Evolutionary conservation across 441 rosid genomes (phyloP).

Genomic region (Kokia cookei): DNA sequence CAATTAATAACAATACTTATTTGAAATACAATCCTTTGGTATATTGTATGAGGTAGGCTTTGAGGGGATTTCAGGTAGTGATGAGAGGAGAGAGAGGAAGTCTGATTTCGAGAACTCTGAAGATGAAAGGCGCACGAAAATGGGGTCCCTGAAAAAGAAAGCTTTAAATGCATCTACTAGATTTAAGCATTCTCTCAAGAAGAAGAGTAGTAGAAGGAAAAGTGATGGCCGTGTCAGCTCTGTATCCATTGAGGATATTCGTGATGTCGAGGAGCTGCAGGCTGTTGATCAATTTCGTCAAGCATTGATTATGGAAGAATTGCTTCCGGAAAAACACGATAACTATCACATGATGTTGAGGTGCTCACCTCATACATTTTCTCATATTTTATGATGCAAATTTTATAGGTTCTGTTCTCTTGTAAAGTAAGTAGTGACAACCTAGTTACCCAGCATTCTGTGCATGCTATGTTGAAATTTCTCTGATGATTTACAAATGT

Average conservation of each 20-base stretch:
- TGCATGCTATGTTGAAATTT: neutral
- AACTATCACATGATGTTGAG: conserved; percentile 97
- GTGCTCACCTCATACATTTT: conserved; percentile 21
- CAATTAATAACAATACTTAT: neutral
- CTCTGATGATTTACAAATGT: neutral
- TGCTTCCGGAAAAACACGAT: conserved; percentile 69
- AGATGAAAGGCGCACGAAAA: conserved; percentile 95
- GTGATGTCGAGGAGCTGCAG: conserved; percentile 77
- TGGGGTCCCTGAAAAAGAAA: conserved; percentile 88
- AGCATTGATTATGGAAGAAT: conserved; percentile 67
- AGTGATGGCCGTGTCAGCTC: conserved; percentile 91
- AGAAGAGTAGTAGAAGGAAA: conserved; percentile 74
- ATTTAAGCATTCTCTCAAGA: conserved; percentile 86
- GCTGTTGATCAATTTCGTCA: conserved; percentile 91
- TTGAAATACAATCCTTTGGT: neutral
- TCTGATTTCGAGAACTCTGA: conserved; percentile 98
- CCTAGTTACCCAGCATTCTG: neutral
- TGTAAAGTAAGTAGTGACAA: neutral
- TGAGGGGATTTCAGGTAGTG: conserved; percentile 67
- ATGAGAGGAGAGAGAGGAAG: conserved; percentile 90
- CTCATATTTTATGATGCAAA: neutral
- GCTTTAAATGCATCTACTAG: conserved; percentile 84
- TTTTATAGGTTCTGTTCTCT: neutral
- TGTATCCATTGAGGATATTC: conserved; percentile 90
- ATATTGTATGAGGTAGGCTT: conserved; percentile 45